These are phyloP conservation scores for Anisogramma anomala DNA, from an alignment of 2,329 filamentous ascomycete species.

Conservation along the genomic window DNA sequence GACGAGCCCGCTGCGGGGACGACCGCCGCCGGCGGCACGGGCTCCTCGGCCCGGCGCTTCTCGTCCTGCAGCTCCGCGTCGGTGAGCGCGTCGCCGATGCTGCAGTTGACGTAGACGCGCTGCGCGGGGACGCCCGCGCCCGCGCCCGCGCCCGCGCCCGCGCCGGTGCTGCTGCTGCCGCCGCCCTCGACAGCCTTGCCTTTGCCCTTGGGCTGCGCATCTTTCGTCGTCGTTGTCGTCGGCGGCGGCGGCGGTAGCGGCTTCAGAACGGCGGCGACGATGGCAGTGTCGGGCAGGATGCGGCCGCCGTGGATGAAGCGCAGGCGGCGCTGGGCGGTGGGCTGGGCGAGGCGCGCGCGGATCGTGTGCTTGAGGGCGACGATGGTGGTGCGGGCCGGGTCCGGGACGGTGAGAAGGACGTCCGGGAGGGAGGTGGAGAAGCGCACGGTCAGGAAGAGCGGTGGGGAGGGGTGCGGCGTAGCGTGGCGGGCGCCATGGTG, in stretches of 20 bases:
- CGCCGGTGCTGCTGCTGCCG: conserved; percentile 31
- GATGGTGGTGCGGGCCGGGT: conserved; percentile 58
- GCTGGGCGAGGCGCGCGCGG: conserved; percentile 54
- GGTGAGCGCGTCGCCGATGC: conserved; percentile 66
- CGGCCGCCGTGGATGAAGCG: conserved; percentile 86
- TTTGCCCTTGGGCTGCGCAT: conserved; percentile 38
- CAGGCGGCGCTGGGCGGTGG: conserved; percentile 56
- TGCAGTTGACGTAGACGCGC: conserved; percentile 85
- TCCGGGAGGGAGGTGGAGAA: conserved; percentile 82
- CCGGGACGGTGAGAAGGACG: conserved; percentile 62
- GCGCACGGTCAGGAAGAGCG: conserved; percentile 71
- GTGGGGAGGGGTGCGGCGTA: conserved; percentile 19
- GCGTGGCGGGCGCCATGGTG: conserved; percentile 1
- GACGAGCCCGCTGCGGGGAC: conserved; percentile 29
- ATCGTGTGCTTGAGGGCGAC: conserved; percentile 74
- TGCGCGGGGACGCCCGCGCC: conserved; percentile 29
- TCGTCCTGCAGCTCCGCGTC: conserved; percentile 59
- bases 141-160: conserved; percentile 59
- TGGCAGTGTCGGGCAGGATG: conserved; percentile 62
- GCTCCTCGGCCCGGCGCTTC: conserved; percentile 32
- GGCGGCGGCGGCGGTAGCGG: conserved; percentile 48
- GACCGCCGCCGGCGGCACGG: conserved; percentile 27
- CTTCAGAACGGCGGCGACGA: conserved; percentile 57
- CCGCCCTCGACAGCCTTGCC: conserved; percentile 51
- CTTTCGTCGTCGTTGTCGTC: conserved; percentile 21